Base-by-base conservation (phyloP, 2,329 filamentous ascomycete genomes). In the Xylariaceae sp. region DNA sequence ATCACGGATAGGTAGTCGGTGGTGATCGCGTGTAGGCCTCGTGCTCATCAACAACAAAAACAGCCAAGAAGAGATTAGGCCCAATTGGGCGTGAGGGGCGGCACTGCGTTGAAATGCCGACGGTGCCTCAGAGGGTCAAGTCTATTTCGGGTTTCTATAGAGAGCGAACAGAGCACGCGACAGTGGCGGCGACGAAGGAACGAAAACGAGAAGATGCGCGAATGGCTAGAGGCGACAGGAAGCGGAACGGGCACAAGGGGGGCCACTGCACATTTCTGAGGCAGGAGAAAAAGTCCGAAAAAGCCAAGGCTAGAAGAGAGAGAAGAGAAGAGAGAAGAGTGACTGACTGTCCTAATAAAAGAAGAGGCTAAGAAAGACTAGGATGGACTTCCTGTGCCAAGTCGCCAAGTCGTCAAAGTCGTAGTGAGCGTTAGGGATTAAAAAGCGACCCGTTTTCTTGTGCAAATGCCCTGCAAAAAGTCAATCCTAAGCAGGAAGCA, bases 141-240 rank as follows among this genome's bases (percentile, higher is more conserved):
- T 30, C 23, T 30, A 30, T 30, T 30, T 30, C 34, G 6, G 35
- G 42, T 5, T 35, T 44, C 37, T 30, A 30, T 30, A 57, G 47
- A 15, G 51, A 53, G 56, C 51, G 58, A 49, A 53, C 51, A 58
- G 45, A 18, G 42, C 53, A 59, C 56, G 61, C 61, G 49, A 59
- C 54, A 55, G 52, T 37, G 42, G 35, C 51, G 51, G 54, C 13
- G 52, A 53, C 4, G 35, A 44, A 51, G 34, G 52, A 51, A 55
- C 44, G 55, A 54, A 48, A 56, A 51, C 23, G n/a, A 48, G 23
- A 49, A 47, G 49, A 58, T 51, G 55, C 55, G 37, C 55, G 47
- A 55, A 54, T 39, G 55, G 51, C 51, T 44, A 47, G 30, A 34
- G 45, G n/a, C 11, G 58, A 45, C 5, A 13, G 13, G n/a, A n/a